Base-by-base conservation (phyloP, 208 protist genomes). In the Plasmodiophora brassicae region DNA sequence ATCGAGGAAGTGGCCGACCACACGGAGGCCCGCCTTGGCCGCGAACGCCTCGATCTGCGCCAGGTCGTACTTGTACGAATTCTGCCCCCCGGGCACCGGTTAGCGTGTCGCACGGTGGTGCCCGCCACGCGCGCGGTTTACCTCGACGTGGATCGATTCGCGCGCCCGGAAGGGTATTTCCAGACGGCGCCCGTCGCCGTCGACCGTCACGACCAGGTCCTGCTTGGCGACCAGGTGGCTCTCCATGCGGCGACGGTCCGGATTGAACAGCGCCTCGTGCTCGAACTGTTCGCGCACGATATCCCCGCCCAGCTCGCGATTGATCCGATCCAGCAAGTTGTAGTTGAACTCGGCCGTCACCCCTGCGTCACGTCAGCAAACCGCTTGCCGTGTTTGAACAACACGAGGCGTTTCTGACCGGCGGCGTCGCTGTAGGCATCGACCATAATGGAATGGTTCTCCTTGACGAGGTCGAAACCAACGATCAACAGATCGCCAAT, bases 321-420 rank as follows among this genome's bases (percentile, higher is more conserved):
- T 78, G 14, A 78, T 5, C 20, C 65, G 65, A n/a, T 8, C 10
- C 5, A 78, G 20, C 20, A 78, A 5, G n/a, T 78, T 78, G 65
- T 78, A 78, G n/a, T 78, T 78, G 65, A 78, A 78, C n/a, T 78
- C 65, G 5, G 65, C 65, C 5, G 65, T 78, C 32, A 78, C 65
- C 10, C 65, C 65, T 78, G 65, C n/a, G n/a, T n/a, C n/a, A n/a
- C n/a, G n/a, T n/a, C n/a, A n/a, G n/a, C n/a, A n/a, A n/a, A n/a
- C n/a, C n/a, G n/a, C n/a, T n/a, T n/a, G n/a, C n/a, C n/a, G n/a
- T n/a, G n/a, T n/a, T n/a, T n/a, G n/a, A n/a, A n/a, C n/a, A n/a
- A n/a, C n/a, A n/a, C n/a, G n/a, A n/a, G n/a, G n/a, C n/a, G n/a
- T n/a, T n/a, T n/a, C n/a, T n/a, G n/a, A n/a, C n/a, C n/a, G n/a